These are phyloP conservation scores for Gossypium armourianum DNA, from an alignment of 441 rosid species.

Conservation along the genomic window DNA sequence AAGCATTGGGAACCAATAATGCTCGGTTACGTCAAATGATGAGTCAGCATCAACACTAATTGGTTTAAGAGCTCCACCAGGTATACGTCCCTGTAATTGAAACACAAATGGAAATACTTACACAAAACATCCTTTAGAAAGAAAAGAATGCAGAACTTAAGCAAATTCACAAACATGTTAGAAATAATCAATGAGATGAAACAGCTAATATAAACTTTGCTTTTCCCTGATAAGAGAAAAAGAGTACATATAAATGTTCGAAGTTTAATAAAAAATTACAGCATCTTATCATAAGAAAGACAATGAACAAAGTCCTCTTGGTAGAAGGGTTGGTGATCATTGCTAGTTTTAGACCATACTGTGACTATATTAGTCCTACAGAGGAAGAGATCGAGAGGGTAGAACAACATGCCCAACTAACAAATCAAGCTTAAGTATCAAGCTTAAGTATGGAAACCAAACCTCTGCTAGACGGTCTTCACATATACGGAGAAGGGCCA, in stretches of 20 bases:
- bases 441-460: constrained; percentile 13
- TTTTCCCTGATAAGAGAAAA: neutral
- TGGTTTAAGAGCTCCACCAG: constrained; percentile 87
- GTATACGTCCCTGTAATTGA: constrained; percentile 71
- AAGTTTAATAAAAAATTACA: neutral
- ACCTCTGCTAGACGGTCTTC: constrained; percentile 99
- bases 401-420: constrained; percentile 6
- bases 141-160: constrained; percentile 13
- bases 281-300: neutral
- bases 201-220: neutral
- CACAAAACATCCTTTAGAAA: constrained; percentile 10
- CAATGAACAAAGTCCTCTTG: constrained; percentile 1
- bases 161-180: constrained; percentile 2
- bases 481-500: constrained; percentile 96
- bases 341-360: neutral
- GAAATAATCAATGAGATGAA: constrained; percentile 14
- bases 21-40: constrained; percentile 78
- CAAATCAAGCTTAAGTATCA: neutral
- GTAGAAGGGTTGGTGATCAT: neutral
- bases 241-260: neutral
- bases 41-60: constrained; percentile 45
- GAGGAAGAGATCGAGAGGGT: neutral
- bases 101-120: constrained; percentile 13
- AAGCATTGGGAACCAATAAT: constrained; percentile 98
- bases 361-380: neutral